Evolutionary conservation across 163 green algal species (phyloP), one percentile per base, ranked within the genome.

Genomic region (Scenedesmus sp.): DNA sequence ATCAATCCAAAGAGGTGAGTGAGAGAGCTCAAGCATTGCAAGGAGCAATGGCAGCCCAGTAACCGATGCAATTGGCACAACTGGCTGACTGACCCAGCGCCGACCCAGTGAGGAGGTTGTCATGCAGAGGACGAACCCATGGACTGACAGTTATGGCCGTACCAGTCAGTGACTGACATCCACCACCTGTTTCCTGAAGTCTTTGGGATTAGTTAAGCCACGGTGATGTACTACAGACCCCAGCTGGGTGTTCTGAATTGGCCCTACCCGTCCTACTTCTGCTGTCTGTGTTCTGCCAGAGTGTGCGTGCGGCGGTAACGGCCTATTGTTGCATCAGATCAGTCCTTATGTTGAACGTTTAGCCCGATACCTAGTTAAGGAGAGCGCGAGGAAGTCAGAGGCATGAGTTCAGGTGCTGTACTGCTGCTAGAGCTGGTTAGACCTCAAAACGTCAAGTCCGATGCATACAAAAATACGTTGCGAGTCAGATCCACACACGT

Each of bases 311-410:
- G 4, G 65, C 65, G 65, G 30, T 30, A 76, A 16, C 30, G 3
- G 30, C 30, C 6, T 40, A 10, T 18, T 40, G 2, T 40, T 76
- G 9, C 65, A 76, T 5, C 9, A 76, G 65, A 76, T 76, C 65
- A 76, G 65, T 76, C 30, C 65, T 40, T 76, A 76, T 76, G 65
- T 76, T 40, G 30, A 37, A 40, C 65, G 30, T 76, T 40, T 76
- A 76, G 65, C 7, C 9, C 6, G 7, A 40, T 6, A 2, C n/a
- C 15, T 40, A 76, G 65, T 76, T 18, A 76, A 76, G 65, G 30
- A 76, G 16, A 76, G 65, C 65, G 65, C 65, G 65, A 76, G 65
- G 65, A 76, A 76, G 65, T 40, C 65, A 40, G 65, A 76, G 65
- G 65, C 30, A 76, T 76, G 65, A 76, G 65, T 76, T 76, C 65